phyloP scores from a whole-genome alignment of 495 filamentous ascomycete species.

The Acidiella bohemica region DNA sequence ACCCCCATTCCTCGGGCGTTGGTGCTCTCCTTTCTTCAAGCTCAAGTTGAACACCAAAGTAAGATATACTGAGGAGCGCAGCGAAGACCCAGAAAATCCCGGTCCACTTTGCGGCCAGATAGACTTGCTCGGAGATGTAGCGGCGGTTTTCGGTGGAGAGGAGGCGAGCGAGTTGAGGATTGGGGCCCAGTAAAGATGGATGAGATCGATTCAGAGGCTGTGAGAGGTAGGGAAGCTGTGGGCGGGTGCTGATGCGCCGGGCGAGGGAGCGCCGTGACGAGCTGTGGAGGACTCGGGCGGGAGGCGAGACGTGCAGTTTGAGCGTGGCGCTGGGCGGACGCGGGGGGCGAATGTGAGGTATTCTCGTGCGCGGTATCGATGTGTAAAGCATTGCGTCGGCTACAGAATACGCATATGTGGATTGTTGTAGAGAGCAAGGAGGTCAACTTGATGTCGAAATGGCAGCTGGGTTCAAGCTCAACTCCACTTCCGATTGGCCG shows the following conservation, averaged over 20 bases:
- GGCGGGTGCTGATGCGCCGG: conserved; percentile 37
- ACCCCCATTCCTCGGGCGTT: conserved; percentile 21
- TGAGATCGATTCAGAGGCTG: conserved; percentile 35
- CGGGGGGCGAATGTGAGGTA: conserved; percentile 10
- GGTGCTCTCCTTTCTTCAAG: conserved; percentile 44
- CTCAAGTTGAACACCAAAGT: conserved; percentile 50
- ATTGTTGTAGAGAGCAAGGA: too few relatives aligned
- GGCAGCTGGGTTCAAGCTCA: too few relatives aligned
- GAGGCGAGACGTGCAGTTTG: neutral
- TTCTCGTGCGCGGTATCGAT: conserved; percentile 4
- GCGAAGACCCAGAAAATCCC: conserved; percentile 42
- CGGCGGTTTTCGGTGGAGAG: conserved; percentile 63
- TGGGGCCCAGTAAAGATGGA: conserved; percentile 33
- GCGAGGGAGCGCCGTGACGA: conserved; percentile 38
- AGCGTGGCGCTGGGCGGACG: conserved; percentile 11
- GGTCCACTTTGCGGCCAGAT: conserved; percentile 46
- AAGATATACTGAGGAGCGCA: conserved; percentile 38
- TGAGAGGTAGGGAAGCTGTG: conserved; percentile 63
- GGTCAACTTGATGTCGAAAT: too few relatives aligned
- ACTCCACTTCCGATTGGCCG: too few relatives aligned
- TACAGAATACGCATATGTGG: too few relatives aligned
- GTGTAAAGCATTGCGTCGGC: conserved; percentile 11
- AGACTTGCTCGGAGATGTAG: conserved; percentile 51
- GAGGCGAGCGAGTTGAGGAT: conserved; percentile 48
- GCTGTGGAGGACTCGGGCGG: conserved; percentile 31